Conservation (phyloP, 1,284 basidiomycete species). For the Malassezia cuniculi region DNA sequence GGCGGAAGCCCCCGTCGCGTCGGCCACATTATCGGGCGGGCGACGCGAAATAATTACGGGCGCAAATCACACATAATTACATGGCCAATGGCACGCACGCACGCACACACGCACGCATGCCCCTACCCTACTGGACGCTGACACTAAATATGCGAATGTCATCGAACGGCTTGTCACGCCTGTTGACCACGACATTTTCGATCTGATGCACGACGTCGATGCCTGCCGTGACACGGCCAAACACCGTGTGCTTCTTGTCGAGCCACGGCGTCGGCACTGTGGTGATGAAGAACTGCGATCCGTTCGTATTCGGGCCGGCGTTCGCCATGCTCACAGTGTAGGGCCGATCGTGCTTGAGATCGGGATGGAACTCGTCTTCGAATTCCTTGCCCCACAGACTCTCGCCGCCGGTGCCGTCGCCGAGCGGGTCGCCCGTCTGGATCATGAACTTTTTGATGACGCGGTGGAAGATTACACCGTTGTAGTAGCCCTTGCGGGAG, state of each 20-base stretch:
- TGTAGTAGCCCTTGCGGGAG: constrained; percentile 79
- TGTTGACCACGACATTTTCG: constrained; percentile 56
- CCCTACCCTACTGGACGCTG: constrained; percentile 10
- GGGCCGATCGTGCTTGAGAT: constrained; percentile 78
- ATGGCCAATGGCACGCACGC: no score
- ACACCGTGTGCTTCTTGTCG: constrained; percentile 53
- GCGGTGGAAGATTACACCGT: constrained; percentile 88
- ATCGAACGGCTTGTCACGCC: constrained; percentile 45
- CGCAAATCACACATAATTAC: no score
- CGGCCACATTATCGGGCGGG: neutral
- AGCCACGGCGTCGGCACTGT: constrained; percentile 90
- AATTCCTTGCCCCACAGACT: constrained; percentile 90
- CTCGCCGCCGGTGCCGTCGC: constrained; percentile 86
- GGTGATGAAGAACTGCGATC: constrained; percentile 95
- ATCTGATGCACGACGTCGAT: constrained; percentile 59
- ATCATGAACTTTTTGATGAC: constrained; percentile 99
- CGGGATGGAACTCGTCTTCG: constrained; percentile 77
- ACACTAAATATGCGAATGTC: constrained; percentile 21
- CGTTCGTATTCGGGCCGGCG: constrained; percentile 82
- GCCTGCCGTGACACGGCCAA: constrained; percentile 50
- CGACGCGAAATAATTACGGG: no score
- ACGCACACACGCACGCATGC: no score
- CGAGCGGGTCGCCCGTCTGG: constrained; percentile 91
- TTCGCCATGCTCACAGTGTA: constrained; percentile 99
- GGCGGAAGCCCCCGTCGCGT: no score